Percentiles rank a stretch among this genome's conserved stretches.
Evolutionary conservation across 139 green algal genomes (phyloP).

Genomic region (Spirogloea muscicola): DNA sequence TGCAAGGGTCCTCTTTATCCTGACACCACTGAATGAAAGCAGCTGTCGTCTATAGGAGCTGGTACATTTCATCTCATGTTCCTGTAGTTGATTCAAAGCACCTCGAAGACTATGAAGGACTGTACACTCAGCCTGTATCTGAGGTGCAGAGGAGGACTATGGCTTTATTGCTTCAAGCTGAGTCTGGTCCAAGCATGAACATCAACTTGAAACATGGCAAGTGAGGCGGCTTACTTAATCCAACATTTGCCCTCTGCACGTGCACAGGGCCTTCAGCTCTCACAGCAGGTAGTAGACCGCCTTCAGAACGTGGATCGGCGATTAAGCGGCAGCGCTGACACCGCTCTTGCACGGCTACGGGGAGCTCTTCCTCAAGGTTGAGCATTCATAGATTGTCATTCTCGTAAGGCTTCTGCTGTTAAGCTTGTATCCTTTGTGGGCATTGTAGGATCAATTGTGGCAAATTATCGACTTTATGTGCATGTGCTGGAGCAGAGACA

Average conservation of each 20-base stretch:
- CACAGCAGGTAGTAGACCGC: conserved; percentile 47
- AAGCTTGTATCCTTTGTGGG: neutral
- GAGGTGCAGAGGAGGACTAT: neutral
- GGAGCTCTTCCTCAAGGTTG: conserved; percentile 17
- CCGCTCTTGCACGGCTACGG: conserved; percentile 7
- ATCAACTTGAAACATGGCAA: too few species aligned
- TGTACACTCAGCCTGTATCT: conserved; percentile 1
- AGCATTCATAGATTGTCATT: neutral
- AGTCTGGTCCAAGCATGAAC: too few species aligned
- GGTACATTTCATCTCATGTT: too few species aligned
- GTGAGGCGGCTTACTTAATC: neutral
- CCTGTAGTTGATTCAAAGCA: too few species aligned
- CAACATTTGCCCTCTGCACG: neutral
- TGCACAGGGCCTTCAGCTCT: conserved; percentile 57
- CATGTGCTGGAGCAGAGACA: neutral
- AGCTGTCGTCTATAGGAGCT: too few species aligned
- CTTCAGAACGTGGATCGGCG: conserved; percentile 21
- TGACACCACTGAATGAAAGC: too few species aligned
- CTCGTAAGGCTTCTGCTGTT: neutral
- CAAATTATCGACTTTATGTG: neutral
- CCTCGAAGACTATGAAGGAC: too few species aligned
- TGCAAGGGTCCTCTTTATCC: too few species aligned
- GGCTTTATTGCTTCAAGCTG: too few species aligned
- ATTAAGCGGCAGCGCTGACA: conserved; percentile 3
- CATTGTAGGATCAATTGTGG: neutral